Conservation (phyloP, 345 rosid genomes). For the Erysimum cheiranthoides region DNA sequence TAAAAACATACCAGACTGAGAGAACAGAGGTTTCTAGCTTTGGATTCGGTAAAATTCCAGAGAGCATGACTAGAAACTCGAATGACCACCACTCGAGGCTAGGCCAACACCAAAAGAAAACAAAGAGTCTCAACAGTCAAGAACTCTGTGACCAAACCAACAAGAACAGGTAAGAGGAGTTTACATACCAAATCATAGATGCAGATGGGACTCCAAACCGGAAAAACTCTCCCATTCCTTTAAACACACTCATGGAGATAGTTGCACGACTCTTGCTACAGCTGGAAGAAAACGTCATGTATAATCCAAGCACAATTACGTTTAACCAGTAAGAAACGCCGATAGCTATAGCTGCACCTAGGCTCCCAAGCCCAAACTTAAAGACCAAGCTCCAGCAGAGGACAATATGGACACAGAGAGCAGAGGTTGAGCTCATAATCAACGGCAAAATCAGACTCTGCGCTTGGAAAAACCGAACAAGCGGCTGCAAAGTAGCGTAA, state of each 20-base stretch:
- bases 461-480: conserved; percentile 60
- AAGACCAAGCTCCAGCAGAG: conserved; percentile 68
- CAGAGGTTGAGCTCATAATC: conserved; percentile 56
- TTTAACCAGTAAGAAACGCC: conserved; percentile 63
- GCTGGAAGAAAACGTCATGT: conserved; percentile 54
- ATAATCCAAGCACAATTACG: conserved; percentile 54
- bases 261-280: conserved; percentile 56
- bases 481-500: conserved; percentile 63
- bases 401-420: conserved; percentile 54
- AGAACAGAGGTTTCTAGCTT: conserved; percentile 89
- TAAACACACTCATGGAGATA: conserved; percentile 54
- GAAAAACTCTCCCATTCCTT: conserved; percentile 61
- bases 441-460: conserved; percentile 64
- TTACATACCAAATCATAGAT: conserved; percentile 68
- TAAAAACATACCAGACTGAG: conserved; percentile 72
- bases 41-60: conserved; percentile 84
- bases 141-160: not conserved
- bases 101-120: conserved; percentile 20
- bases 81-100: conserved; percentile 99
- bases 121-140: not conserved
- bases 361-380: conserved; percentile 51
- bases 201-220: conserved; percentile 77
- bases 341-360: conserved; percentile 61
- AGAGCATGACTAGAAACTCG: conserved; percentile 77
- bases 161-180: not conserved